Evolutionary conservation across 352 stramenopile species (phyloP).

Genomic region (Pythium coloratum): DNA sequence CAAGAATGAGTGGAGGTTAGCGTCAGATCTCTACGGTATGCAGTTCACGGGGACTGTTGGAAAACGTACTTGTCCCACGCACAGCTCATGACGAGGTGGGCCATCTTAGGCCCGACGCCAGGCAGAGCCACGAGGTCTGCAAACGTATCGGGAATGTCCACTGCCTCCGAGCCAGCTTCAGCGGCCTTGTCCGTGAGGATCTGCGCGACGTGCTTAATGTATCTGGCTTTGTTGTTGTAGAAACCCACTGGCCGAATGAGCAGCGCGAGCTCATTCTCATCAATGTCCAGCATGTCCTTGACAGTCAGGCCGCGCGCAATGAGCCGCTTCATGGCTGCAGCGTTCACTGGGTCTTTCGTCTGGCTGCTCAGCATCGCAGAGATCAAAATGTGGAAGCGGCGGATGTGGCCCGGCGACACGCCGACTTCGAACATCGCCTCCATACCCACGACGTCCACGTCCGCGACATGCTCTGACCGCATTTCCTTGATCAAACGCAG

Average conservation of each 20-base stretch:
- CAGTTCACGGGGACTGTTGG: neutral
- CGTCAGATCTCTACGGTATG: neutral
- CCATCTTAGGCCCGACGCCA: conserved; percentile 97
- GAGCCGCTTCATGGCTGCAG: conserved; percentile 69
- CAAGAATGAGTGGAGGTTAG: conserved; percentile 4
- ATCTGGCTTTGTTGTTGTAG: conserved; percentile 96
- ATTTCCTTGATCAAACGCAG: conserved; percentile 66
- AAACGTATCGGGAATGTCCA: conserved; percentile 92
- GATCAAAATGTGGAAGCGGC: conserved; percentile 93
- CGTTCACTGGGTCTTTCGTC: conserved; percentile 94
- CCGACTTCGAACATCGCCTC: conserved; percentile 52
- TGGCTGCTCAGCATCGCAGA: conserved; percentile 97
- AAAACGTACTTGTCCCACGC: conserved; percentile 84
- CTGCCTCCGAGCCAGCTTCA: conserved; percentile 23
- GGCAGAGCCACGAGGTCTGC: conserved; percentile 89
- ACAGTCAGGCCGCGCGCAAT: conserved; percentile 78
- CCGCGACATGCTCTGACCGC: conserved; percentile 55
- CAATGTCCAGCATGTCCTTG: conserved; percentile 82
- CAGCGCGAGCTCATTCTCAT: conserved; percentile 79
- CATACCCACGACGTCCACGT: conserved; percentile 73
- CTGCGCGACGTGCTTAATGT: conserved; percentile 86
- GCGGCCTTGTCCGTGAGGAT: conserved; percentile 48
- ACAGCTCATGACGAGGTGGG: conserved; percentile 93
- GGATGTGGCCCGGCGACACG: conserved; percentile 40
- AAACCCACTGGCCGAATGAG: conserved; percentile 94